Evolutionary conservation across 2,329 filamentous ascomycete genomes (phyloP), one percentile per base, ranked within the genome.

Genomic region (Boeremia exigua): DNA sequence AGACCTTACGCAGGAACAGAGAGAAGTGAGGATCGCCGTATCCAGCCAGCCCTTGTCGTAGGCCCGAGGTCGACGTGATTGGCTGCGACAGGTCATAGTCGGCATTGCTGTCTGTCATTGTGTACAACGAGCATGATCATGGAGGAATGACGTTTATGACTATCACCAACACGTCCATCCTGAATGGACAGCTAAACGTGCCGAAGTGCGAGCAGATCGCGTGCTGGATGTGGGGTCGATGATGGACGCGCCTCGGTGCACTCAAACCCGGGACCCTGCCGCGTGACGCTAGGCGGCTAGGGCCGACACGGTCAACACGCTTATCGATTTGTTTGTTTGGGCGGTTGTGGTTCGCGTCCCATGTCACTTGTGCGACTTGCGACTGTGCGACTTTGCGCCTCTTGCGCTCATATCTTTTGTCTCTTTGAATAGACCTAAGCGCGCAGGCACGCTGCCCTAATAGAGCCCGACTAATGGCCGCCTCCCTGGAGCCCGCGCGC

Each of bases 1-100:
- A 91, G 23, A 87, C 88, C 66, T 91, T 91, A 30, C 89, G 83
- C 0, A 91, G 80, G 67, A 91, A 91, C 2, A 91, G 81, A 0
- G 87, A 88, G 77, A 92, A 92, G 73, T 91, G 88, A 6, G 87
- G 80, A 62, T 92, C 89, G 39, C 89, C 89, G 62, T 91, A 91
- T 0, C 84, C 85, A 2, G 88, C 82, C 1, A 91, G 80, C 1
- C 85, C 86, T 62, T 86, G 85, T 7, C 86, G 82, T 28, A 91
- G 78, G 6, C 88, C 88, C 0, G 78, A 52, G 17, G 58, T 45
- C 10, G 49, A 53, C 29, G 80, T 75, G 48, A 89, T 82, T 1
- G 85, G 81, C 1, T 70, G 78, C 15, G 78, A 77, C 14, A 89
- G 81, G 65, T 88, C 79, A 65, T 89, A 90, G 71, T 89, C 80